Evolutionary conservation across 108 stramenopile genomes (phyloP).

Genomic region (Asterionellopsis glacialis): DNA sequence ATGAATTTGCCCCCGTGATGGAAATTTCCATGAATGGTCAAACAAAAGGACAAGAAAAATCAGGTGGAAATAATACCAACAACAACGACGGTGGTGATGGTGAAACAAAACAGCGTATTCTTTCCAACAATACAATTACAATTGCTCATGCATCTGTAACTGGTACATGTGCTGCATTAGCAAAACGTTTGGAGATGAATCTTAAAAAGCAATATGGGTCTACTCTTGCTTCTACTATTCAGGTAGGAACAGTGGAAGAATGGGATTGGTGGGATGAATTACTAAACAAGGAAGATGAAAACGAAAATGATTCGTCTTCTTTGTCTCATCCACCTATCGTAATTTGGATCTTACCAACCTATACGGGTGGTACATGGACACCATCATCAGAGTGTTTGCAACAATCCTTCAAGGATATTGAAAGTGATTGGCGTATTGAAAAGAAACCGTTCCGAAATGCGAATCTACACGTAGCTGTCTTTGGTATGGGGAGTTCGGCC

Average conservation of each 20-base stretch:
- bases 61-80: no score
- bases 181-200: slow-evolving; percentile 25
- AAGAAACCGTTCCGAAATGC: slow-evolving; percentile 58
- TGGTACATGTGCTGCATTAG: slow-evolving; percentile 62
- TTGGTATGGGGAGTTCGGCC: slow-evolving; percentile 84
- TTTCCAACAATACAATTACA: slow-evolving; percentile 48
- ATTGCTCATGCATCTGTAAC: slow-evolving; percentile 79
- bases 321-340: slow-evolving; percentile 31
- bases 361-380: slow-evolving; percentile 73
- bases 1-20: background rate
- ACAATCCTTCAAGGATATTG: slow-evolving; percentile 52
- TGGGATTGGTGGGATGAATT: slow-evolving; percentile 92
- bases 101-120: slow-evolving; percentile 15
- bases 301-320: background rate
- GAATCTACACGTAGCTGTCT: slow-evolving; percentile 34
- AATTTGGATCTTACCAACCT: slow-evolving; percentile 66
- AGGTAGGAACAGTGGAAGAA: slow-evolving; percentile 43
- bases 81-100: no score
- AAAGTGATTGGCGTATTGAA: slow-evolving; percentile 81
- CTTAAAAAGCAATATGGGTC: background rate
- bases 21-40: background rate
- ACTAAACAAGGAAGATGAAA: slow-evolving; percentile 62
- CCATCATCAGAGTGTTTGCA: slow-evolving; percentile 37
- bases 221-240: slow-evolving; percentile 21
- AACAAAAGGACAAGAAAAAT: background rate